phyloP scores from a whole-genome alignment of 1,284 basidiomycete genomes.

The Trametes versicolor region DNA sequence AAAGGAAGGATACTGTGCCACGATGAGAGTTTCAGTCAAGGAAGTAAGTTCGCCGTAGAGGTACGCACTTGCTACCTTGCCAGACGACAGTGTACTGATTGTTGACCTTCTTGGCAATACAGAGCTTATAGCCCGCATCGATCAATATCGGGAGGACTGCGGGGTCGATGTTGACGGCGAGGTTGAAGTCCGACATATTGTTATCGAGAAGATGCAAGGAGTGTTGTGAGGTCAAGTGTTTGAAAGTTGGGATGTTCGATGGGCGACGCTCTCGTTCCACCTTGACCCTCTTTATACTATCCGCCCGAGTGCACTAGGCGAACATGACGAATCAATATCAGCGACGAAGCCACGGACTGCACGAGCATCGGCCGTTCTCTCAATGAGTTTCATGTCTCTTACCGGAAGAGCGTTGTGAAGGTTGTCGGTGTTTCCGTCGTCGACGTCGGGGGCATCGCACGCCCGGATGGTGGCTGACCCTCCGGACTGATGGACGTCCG shows the following conservation, averaged over 20 bases:
- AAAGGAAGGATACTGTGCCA: background rate
- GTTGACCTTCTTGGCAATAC: constrained; percentile 12
- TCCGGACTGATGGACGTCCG: too few relatives aligned
- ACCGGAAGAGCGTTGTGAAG: too few relatives aligned
- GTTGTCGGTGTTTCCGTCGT: too few relatives aligned
- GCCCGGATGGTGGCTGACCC: too few relatives aligned
- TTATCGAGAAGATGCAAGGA: background rate
- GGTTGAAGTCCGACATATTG: background rate
- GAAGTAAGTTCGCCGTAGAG: background rate
- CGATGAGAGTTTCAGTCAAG: background rate
- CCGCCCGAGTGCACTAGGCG: too few relatives aligned
- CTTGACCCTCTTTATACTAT: background rate
- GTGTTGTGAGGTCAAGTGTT: background rate
- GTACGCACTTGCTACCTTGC: constrained; percentile 8
- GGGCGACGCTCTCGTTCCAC: background rate
- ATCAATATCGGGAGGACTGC: background rate
- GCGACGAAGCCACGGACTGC: too few relatives aligned
- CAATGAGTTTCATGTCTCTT: too few relatives aligned
- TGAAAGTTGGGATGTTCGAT: background rate
- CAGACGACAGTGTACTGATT: constrained; percentile 2
- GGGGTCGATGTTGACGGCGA: constrained; percentile 3
- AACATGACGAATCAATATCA: too few relatives aligned
- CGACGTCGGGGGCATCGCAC: too few relatives aligned
- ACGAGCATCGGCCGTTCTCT: too few relatives aligned
- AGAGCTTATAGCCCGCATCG: background rate